These are phyloP conservation scores for Coriaria nepalensis DNA, from an alignment of 306 rosid species.

Conservation along the genomic window DNA sequence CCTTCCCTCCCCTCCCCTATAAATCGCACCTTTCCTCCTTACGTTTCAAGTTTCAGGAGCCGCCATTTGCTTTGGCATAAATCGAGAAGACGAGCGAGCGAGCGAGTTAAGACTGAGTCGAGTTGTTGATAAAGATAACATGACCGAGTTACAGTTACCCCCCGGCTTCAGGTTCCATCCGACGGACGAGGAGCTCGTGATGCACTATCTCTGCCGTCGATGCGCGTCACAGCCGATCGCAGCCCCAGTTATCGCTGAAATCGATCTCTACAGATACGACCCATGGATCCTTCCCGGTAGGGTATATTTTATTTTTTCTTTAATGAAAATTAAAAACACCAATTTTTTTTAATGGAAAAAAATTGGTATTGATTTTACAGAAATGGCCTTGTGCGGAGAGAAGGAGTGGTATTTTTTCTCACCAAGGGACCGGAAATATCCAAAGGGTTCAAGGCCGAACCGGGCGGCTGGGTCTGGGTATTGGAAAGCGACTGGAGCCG, in stretches of 20 bases:
- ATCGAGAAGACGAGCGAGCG: not conserved
- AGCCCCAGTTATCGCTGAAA: conserved; percentile 79
- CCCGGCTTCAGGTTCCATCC: conserved; percentile 96
- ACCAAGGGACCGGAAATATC: conserved; percentile 79
- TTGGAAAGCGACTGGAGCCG: conserved; percentile 99
- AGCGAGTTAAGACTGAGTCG: too few species aligned
- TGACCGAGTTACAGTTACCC: conserved; percentile 62
- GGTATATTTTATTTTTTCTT: conserved; percentile 16
- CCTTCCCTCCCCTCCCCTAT: conserved; percentile 8
- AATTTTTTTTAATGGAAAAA: not conserved
- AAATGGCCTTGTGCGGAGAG: conserved; percentile 61
- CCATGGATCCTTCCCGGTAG: conserved; percentile 93
- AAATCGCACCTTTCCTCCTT: conserved; percentile 34
- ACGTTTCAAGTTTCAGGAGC: conserved; percentile 66
- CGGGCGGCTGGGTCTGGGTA: conserved; percentile 92
- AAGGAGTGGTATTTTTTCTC: conserved; percentile 96
- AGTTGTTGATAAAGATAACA: conserved; percentile 12
- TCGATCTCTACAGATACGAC: conserved; percentile 70
- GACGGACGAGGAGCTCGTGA: conserved; percentile 88
- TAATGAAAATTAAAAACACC: too few species aligned
- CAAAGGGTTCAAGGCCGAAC: conserved; percentile 93
- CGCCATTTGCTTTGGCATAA: conserved; percentile 15
- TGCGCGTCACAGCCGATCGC: conserved; percentile 59
- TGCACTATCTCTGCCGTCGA: conserved; percentile 79
- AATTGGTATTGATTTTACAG: conserved; percentile 11